phyloP scores from a whole-genome alignment of 148 eudicot genomes.

The Nepenthes mirabilis region DNA sequence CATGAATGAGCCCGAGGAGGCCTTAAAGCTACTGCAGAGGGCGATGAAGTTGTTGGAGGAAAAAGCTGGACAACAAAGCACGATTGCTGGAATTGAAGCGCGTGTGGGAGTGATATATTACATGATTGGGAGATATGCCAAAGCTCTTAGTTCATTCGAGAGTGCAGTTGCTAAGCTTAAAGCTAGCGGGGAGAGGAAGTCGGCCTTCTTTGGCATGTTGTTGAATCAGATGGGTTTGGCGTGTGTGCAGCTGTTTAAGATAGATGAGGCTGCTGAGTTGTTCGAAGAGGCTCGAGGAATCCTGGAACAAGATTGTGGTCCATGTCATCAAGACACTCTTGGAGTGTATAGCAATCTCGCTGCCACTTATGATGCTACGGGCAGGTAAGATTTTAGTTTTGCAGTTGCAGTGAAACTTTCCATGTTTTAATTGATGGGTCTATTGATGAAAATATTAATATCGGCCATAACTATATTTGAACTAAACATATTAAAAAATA shows the following conservation, averaged over 20 bases:
- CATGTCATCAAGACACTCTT: constrained; percentile 90
- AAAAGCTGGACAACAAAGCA: constrained; percentile 84
- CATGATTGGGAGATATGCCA: constrained; percentile 70
- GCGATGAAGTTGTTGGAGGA: constrained; percentile 77
- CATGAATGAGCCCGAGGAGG: constrained; percentile 88
- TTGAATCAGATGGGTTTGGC: constrained; percentile 99
- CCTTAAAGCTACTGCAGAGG: constrained; percentile 70
- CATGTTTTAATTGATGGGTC: neutral
- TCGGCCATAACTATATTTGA: too few relatives aligned
- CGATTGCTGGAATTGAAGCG: constrained; percentile 88
- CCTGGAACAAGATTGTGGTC: constrained; percentile 92
- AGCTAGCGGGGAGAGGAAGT: constrained; percentile 84
- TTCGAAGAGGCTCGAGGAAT: constrained; percentile 94
- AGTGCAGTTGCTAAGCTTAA: constrained; percentile 71
- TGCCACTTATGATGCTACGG: constrained; percentile 96
- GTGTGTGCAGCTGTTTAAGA: constrained; percentile 79
- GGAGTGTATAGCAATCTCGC: constrained; percentile 99
- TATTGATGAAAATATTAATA: too few relatives aligned
- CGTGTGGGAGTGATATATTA: constrained; percentile 92
- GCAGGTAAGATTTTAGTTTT: constrained; percentile 43
- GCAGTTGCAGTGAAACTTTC: neutral
- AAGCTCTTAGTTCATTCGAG: constrained; percentile 59
- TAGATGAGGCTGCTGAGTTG: constrained; percentile 91
- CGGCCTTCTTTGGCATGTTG: constrained; percentile 87
- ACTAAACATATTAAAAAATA: too few relatives aligned